These are phyloP conservation scores for Microdochium nivale DNA, from an alignment of 2,329 filamentous ascomycete species.

Conservation along the genomic window DNA sequence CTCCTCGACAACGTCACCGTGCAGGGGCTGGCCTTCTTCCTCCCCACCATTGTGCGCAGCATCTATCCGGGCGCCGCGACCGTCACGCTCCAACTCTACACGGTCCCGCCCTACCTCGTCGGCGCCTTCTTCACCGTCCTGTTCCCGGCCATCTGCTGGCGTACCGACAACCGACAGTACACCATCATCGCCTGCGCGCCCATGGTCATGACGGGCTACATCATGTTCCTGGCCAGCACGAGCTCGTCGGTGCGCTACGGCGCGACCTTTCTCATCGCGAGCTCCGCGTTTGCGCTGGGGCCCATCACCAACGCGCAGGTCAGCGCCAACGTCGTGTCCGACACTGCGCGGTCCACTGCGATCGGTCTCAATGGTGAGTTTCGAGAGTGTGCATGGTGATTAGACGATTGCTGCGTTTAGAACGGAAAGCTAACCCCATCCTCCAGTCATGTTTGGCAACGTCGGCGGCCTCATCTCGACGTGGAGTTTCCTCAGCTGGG, in stretches of 20 bases:
- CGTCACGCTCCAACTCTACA: conserved; percentile 54
- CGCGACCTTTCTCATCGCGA: conserved; percentile 55
- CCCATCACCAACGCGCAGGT: conserved; percentile 54
- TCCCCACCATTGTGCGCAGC: conserved; percentile 54
- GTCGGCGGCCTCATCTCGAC: conserved; percentile 54
- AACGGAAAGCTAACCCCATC: not conserved
- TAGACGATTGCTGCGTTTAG: not conserved
- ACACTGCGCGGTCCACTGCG: conserved; percentile 53
- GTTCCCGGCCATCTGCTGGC: conserved; percentile 48
- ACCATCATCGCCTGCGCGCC: conserved; percentile 48
- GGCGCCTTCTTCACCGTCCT: conserved; percentile 52
- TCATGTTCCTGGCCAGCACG: conserved; percentile 50
- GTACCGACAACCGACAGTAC: conserved; percentile 42
- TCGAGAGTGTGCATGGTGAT: not conserved
- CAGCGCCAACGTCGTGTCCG: conserved; percentile 56
- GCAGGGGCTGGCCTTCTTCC: conserved; percentile 58
- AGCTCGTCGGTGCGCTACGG: conserved; percentile 44
- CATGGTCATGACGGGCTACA: conserved; percentile 53
- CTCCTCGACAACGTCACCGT: conserved; percentile 59
- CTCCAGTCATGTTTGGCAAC: conserved; percentile 53
- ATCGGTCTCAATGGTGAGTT: conserved; percentile 38
- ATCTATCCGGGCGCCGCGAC: conserved; percentile 52
- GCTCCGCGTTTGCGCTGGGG: conserved; percentile 51
- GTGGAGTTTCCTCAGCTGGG: conserved; percentile 55
- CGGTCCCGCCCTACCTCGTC: conserved; percentile 56